Evolutionary conservation across 345 rosid genomes (phyloP).

Genomic region (Populus nigra): DNA sequence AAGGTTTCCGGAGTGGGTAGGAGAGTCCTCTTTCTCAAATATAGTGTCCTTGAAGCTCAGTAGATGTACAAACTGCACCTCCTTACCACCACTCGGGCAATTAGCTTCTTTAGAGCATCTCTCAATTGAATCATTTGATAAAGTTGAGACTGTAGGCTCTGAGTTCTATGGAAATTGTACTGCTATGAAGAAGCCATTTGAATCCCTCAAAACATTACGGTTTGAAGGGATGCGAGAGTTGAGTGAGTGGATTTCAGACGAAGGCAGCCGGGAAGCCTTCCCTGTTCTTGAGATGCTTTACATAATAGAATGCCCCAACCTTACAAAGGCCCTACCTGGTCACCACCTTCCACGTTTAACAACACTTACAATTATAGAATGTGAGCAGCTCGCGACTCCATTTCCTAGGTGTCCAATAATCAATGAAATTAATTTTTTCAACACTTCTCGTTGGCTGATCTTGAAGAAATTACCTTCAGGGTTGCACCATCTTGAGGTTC

Average conservation of each 20-base stretch:
- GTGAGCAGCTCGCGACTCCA: neutral
- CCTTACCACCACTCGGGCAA: slow-evolving; percentile 12
- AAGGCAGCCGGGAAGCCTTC: neutral
- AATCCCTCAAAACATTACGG: neutral
- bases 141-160: neutral
- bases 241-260: neutral
- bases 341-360: neutral
- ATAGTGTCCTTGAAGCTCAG: neutral
- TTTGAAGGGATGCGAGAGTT: neutral
- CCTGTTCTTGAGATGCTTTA: slow-evolving; percentile 4
- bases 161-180: neutral
- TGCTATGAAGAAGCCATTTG: neutral
- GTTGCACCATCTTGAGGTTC: neutral
- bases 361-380: neutral
- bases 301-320: neutral
- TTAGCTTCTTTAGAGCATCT: neutral
- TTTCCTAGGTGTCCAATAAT: too few species aligned
- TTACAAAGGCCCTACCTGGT: neutral
- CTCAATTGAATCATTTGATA: neutral
- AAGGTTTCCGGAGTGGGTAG: neutral
- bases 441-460: too few species aligned
- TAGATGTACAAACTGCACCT: neutral
- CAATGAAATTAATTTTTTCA: too few species aligned
- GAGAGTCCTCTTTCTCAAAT: neutral
- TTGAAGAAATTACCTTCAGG: too few species aligned